phyloP scores from a whole-genome alignment of 2,329 filamentous ascomycete species.

The Xylariaceae sp. region DNA sequence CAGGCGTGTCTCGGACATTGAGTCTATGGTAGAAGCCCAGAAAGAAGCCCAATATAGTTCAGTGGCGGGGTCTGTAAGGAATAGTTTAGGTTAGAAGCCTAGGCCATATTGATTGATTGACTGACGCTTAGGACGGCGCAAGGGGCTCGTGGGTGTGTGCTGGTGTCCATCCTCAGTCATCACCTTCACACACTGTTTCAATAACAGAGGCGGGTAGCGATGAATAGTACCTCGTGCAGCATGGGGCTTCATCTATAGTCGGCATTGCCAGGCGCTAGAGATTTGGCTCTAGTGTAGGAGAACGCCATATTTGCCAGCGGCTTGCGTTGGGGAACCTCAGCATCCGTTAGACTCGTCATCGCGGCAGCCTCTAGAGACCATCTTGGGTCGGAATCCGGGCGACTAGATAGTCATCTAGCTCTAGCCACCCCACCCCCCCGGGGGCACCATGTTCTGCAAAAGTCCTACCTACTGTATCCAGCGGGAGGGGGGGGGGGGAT shows the following conservation, averaged over 20 bases:
- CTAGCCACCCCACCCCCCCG: neutral
- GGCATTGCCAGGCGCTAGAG: constrained; percentile 3
- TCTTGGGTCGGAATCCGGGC: neutral
- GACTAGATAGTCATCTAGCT: neutral
- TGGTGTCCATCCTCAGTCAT: constrained; percentile 7
- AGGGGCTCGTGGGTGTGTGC: constrained; percentile 22
- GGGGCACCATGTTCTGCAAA: constrained; percentile 23
- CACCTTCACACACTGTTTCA: constrained; percentile 26
- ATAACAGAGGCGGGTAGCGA: constrained; percentile 18
- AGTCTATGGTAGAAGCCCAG: constrained; percentile 8
- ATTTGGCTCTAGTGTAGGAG: constrained; percentile 11
- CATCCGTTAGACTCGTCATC: neutral
- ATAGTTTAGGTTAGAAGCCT: constrained; percentile 9
- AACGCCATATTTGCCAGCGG: constrained; percentile 12
- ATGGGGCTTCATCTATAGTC: constrained; percentile 10
- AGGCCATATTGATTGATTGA: constrained; percentile 21
- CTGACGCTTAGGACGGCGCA: constrained; percentile 25
- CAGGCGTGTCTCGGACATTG: constrained; percentile 12
- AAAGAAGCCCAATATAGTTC: constrained; percentile 10
- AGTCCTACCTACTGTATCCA: neutral
- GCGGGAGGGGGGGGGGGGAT: too few species aligned
- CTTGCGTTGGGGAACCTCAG: constrained; percentile 15
- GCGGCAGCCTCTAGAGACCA: neutral
- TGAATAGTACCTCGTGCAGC: constrained; percentile 21
- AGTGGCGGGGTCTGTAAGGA: constrained; percentile 21